Conservation (phyloP, 371 early-diverging fungal genomes). For the Lichtheimia ramosa region DNA sequence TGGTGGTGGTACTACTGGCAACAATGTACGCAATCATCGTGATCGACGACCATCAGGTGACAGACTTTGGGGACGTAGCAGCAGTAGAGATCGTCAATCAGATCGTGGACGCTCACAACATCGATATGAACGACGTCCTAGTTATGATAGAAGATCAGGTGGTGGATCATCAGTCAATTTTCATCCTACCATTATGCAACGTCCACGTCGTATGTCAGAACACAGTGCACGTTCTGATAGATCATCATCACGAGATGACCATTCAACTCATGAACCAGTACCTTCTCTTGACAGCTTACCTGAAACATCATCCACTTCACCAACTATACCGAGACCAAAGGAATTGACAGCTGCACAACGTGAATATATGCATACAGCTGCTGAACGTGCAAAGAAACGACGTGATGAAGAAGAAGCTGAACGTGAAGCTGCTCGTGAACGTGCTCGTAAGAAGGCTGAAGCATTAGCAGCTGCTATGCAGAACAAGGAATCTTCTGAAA, state of each 20-base stretch:
- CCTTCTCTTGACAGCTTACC: neutral
- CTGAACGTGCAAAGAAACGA: slow-evolving; percentile 51
- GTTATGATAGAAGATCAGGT: slow-evolving; percentile 1
- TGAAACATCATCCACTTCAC: neutral
- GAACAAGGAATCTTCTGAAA: neutral
- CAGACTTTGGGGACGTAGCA: slow-evolving; percentile 1
- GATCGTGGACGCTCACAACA: neutral
- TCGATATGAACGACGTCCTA: slow-evolving; percentile 8
- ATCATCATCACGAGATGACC: slow-evolving; percentile 10
- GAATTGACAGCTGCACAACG: slow-evolving; percentile 37
- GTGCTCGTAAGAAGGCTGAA: slow-evolving; percentile 47
- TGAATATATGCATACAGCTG: slow-evolving; percentile 44
- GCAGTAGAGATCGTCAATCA: neutral
- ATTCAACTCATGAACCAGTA: neutral
- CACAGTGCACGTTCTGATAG: slow-evolving; percentile 30
- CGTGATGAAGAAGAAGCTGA: slow-evolving; percentile 50
- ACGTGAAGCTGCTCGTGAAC: slow-evolving; percentile 39
- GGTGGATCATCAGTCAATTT: slow-evolving; percentile 3
- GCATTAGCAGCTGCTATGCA: slow-evolving; percentile 22
- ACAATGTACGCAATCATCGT: neutral
- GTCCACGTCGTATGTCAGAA: slow-evolving; percentile 34
- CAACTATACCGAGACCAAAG: slow-evolving; percentile 6
- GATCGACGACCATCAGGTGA: slow-evolving; percentile 1
- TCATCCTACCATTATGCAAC: slow-evolving; percentile 24
- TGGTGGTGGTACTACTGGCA: neutral